phyloP scores from a whole-genome alignment of 257 asterid genomes.

The Hygrophila difformis region DNA sequence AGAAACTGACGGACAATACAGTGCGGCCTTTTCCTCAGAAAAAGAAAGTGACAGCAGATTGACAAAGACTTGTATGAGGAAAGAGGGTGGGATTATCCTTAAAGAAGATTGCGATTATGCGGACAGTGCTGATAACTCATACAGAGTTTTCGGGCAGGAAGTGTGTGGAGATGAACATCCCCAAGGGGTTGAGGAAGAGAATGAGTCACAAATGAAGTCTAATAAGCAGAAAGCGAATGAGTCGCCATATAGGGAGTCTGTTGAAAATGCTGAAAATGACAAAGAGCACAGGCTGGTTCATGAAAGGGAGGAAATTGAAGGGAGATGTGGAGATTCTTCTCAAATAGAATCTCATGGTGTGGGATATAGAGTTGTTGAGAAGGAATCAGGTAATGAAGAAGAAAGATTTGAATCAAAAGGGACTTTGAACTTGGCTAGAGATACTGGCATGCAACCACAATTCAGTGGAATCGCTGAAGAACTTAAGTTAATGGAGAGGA shows the following conservation, averaged over 20 bases:
- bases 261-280: conserved; percentile 13
- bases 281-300: conserved; percentile 17
- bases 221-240: conserved; percentile 24
- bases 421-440: conserved; percentile 16
- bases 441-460: conserved; percentile 25
- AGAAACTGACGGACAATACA: conserved; percentile 24
- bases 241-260: conserved; percentile 15
- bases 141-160: conserved; percentile 20
- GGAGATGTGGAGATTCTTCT: conserved; percentile 19
- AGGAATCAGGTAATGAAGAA: conserved; percentile 15
- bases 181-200: conserved; percentile 18
- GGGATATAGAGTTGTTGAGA: conserved; percentile 19
- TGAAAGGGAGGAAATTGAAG: conserved; percentile 22
- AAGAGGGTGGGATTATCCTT: conserved; percentile 18
- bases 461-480: conserved; percentile 25
- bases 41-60: conserved; percentile 16
- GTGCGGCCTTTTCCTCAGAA: conserved; percentile 20
- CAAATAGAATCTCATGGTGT: conserved; percentile 16
- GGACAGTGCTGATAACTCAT: conserved; percentile 20
- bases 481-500: conserved; percentile 22
- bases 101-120: conserved; percentile 14
- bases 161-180: conserved; percentile 18
- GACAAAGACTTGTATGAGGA: conserved; percentile 21
- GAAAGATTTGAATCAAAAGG: conserved; percentile 20
- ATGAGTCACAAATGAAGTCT: conserved; percentile 17